phyloP scores from a whole-genome alignment of 495 filamentous ascomycete genomes.

The Penicillium maclennaniae region DNA sequence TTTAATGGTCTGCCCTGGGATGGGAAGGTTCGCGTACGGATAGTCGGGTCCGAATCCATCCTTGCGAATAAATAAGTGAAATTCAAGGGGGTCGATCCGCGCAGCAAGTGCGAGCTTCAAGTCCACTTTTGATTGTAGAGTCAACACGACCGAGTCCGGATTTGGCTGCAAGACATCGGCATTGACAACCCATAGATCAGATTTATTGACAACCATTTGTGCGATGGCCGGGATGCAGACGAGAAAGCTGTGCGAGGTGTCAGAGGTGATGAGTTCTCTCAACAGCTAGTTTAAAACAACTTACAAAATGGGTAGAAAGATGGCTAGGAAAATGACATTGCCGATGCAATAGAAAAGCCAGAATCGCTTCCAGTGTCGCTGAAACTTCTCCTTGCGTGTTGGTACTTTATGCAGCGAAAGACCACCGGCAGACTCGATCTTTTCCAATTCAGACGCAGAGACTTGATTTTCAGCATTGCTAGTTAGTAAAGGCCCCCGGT shows the following conservation, averaged over 20 bases:
- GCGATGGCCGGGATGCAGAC: conserved; percentile 40
- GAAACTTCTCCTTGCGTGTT: conserved; percentile 15
- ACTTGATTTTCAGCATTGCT: neutral
- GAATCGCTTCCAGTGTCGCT: conserved; percentile 36
- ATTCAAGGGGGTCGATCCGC: conserved; percentile 29
- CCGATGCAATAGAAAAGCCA: conserved; percentile 37
- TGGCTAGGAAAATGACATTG: conserved; percentile 35
- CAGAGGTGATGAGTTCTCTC: neutral
- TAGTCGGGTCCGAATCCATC: conserved; percentile 18
- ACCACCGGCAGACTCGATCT: conserved; percentile 9
- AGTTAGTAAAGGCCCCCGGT: conserved; percentile 14
- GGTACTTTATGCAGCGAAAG: conserved; percentile 8
- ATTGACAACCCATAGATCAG: conserved; percentile 29
- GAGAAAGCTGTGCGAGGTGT: conserved; percentile 26
- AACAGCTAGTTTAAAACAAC: neutral
- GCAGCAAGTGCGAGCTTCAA: conserved; percentile 31
- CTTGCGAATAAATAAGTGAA: conserved; percentile 29
- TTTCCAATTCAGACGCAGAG: neutral
- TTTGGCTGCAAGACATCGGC: conserved; percentile 31
- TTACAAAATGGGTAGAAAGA: conserved; percentile 37
- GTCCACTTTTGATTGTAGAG: conserved; percentile 29
- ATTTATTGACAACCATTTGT: conserved; percentile 37
- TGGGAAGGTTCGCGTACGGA: conserved; percentile 23
- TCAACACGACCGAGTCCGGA: conserved; percentile 29
- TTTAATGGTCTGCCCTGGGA: conserved; percentile 25